phyloP scores from a whole-genome alignment of 306 rosid genomes.

The Rubus parviflorus region DNA sequence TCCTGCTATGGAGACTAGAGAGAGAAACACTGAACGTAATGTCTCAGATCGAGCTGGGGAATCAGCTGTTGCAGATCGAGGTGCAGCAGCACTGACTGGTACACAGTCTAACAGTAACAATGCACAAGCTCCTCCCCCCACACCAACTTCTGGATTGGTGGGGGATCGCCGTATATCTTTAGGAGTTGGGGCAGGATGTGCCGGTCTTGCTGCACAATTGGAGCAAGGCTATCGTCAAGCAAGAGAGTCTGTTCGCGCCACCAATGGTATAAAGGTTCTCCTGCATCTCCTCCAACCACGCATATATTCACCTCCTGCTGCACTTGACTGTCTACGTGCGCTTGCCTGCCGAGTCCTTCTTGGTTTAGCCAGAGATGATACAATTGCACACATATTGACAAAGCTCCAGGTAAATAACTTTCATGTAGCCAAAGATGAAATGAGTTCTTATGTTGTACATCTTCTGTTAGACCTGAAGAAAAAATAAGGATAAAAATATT shows the following conservation, averaged over 20 bases:
- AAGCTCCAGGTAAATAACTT: conserved; percentile 77
- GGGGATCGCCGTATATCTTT: conserved; percentile 94
- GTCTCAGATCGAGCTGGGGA: conserved; percentile 70
- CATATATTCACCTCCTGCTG: conserved; percentile 84
- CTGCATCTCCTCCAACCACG: conserved; percentile 90
- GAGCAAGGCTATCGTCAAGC: conserved; percentile 93
- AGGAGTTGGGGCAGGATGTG: conserved; percentile 94
- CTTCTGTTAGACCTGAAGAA: background rate
- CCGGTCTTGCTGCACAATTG: conserved; percentile 90
- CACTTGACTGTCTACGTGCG: conserved; percentile 95
- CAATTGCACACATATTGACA: conserved; percentile 94
- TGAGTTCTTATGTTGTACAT: conserved; percentile 6
- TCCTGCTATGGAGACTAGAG: conserved; percentile 62
- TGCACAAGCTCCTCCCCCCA: conserved; percentile 57
- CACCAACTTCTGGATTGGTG: conserved; percentile 79
- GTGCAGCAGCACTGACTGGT: conserved; percentile 27
- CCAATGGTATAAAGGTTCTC: conserved; percentile 93
- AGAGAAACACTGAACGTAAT: conserved; percentile 70
- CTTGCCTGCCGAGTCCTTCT: conserved; percentile 93
- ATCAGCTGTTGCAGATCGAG: conserved; percentile 49
- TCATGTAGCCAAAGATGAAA: background rate
- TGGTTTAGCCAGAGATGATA: conserved; percentile 95
- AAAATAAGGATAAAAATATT: background rate
- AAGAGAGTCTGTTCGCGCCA: conserved; percentile 87
- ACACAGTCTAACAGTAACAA: conserved; percentile 43